Base-by-base conservation (phyloP, 495 filamentous ascomycete species). In the Xylaria intraflava region DNA sequence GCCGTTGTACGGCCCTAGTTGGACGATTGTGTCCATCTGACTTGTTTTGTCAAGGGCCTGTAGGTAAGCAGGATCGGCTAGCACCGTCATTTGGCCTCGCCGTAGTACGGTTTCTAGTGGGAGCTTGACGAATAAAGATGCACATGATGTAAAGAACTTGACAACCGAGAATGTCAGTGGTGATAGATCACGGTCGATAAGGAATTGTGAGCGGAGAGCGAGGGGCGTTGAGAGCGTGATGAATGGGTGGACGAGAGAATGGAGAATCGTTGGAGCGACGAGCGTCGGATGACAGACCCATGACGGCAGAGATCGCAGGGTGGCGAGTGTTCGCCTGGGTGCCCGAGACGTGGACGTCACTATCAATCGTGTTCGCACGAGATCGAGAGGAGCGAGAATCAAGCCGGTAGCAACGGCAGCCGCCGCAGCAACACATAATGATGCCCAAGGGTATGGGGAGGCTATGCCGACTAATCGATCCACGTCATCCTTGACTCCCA, bases 21-120 rank as follows among this genome's bases (percentile, higher is more conserved):
- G 78, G 0, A 97, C 84, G 24, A 95, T 82, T 0, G 87, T 90
- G 59, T 86, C 81, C 54, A 89, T 69, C 54, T 68, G 70, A 12
- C 55, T 62, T 2, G 56, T 46, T 1, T 65, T 53, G 24, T 79
- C 73, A 4, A 81, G 70, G 0, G 75, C 69, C 1, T 62, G 35
- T 0, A 72, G 49, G 49, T 78, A 78, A 10, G 60, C 55, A 8
- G 66, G 69, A 19, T 70, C 69, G 53, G 65, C 60, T 12, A 78
- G 68, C 0, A 87, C 83, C 6, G 81, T 76, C 43, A 91, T 84
- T 67, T 97, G 93, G 0, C 87, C 93, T 47, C 93, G 78, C 12
- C 93, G 83, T 6, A 96, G 79, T 9, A 96, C 87, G 2, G 93
- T 96, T 64, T 98, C 93, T 16, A 97, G 76, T 0, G 93, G 93